Evolutionary conservation across 768 basidiomycete genomes (phyloP), one percentile per base, ranked within the genome.

Genomic region (Termitomyces sp.): DNA sequence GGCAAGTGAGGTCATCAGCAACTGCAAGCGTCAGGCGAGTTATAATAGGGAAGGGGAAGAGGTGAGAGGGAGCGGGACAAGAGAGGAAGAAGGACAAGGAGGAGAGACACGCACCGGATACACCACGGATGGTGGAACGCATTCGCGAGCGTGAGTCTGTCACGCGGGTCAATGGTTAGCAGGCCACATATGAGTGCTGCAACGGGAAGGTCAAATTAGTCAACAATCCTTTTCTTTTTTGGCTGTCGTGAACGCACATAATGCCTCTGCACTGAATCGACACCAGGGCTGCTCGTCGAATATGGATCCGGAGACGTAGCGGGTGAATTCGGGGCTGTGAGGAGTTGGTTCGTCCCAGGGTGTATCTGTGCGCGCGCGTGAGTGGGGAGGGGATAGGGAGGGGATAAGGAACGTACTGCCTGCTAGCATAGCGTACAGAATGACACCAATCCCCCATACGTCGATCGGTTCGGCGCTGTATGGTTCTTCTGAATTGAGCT

Each of bases 331-430:
- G 1, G 83, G 81, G 57, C 89, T 90, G n/a, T 76, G 74, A 1
- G 68, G 63, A 0, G 94, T 92, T 3, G 97, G 93, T 66, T 95
- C 89, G 65, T 98, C 97, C 97, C 97, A 98, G 2, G 97, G 97
- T 0, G 97, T 98, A 65, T 97, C 95, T 98, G 48, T 34, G 34
- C 34, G 12, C 34, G 34, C 34, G 12, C 12, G 34, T 27, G 25
- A 9, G 23, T 2, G 11, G 4, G 14, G 7, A 25, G 42, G 14
- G 23, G 1, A 2, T 6, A 17, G 3, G 25, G 25, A 35, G 17
- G 12, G n/a, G 28, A 32, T 57, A 17, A 37, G 39, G n/a, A 47
- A 43, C 40, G 9, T 67, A 96, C 96, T 98, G 46, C 97, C 97
- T 8, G 81, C 86, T 0, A 98, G 76, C 45, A 99, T 74, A 0